phyloP scores from a whole-genome alignment of 768 basidiomycete genomes.

The Lentinus tigrinus region DNA sequence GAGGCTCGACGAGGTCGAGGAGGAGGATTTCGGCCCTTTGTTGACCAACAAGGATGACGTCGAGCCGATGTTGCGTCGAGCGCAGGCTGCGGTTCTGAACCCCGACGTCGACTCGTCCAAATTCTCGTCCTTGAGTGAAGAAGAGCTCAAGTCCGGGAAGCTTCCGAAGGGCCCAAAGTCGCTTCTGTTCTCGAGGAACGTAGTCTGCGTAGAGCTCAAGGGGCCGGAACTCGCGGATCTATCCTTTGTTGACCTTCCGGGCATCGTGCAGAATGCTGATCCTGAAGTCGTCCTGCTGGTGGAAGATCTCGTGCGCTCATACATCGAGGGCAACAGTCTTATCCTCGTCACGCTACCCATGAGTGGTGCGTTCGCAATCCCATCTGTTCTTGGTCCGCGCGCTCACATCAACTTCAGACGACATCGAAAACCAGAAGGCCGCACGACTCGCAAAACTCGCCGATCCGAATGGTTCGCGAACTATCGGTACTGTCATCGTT shows the following conservation, averaged over 20 bases:
- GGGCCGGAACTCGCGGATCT: slow-evolving; percentile 32
- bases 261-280: slow-evolving; percentile 9
- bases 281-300: slow-evolving; percentile 45
- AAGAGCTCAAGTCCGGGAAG: neutral
- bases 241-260: slow-evolving; percentile 33
- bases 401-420: slow-evolving; percentile 41
- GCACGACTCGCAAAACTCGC: slow-evolving; percentile 56
- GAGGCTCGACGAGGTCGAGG: slow-evolving; percentile 18
- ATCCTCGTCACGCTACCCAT: slow-evolving; percentile 48
- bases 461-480: slow-evolving; percentile 62
- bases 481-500: slow-evolving; percentile 51
- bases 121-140: neutral
- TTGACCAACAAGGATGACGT: slow-evolving; percentile 44
- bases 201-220: slow-evolving; percentile 27
- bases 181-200: slow-evolving; percentile 30
- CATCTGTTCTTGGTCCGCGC: slow-evolving; percentile 10
- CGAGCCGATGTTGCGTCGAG: slow-evolving; percentile 55
- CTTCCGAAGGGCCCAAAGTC: neutral
- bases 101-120: slow-evolving; percentile 26
- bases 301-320: slow-evolving; percentile 51
- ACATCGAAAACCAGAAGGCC: slow-evolving; percentile 78
- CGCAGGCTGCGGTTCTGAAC: slow-evolving; percentile 59
- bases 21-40: slow-evolving; percentile 40
- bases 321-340: slow-evolving; percentile 60
- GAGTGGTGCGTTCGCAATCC: slow-evolving; percentile 27